A percentile compares a stretch with the other conserved stretches of the same genome.
phyloP scores from a whole-genome alignment of 305 asterid genomes.

The Fraxinus latifolia region DNA sequence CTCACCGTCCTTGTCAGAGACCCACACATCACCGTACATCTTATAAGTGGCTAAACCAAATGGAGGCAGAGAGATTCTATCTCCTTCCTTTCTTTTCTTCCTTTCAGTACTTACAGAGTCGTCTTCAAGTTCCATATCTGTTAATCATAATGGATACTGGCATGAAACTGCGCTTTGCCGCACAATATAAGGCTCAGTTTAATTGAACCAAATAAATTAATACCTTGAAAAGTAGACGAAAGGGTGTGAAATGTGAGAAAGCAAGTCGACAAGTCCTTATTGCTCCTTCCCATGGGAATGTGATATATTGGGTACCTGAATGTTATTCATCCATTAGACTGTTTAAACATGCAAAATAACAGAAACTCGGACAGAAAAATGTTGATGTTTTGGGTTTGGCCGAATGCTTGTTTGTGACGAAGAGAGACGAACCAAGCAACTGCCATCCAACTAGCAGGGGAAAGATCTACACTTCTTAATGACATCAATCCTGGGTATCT shows the following conservation, averaged over 20 bases:
- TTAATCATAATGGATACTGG: neutral
- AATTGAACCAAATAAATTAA: neutral
- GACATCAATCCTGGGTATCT: constrained; percentile 80
- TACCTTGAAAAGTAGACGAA: constrained; percentile 95
- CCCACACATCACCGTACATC: constrained; percentile 90
- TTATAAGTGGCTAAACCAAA: constrained; percentile 86
- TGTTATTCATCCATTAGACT: constrained; percentile 4
- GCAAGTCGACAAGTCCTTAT: constrained; percentile 83
- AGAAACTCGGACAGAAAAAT: neutral
- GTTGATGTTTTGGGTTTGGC: neutral
- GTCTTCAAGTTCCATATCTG: constrained; percentile 60
- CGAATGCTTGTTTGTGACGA: neutral
- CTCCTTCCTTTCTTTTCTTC: constrained; percentile 50
- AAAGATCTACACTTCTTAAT: constrained; percentile 87
- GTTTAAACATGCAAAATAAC: neutral
- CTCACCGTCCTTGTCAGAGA: constrained; percentile 53
- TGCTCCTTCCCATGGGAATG: constrained; percentile 83
- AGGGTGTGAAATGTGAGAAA: constrained; percentile 95
- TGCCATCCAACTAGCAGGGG: constrained; percentile 99
- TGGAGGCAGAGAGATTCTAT: constrained; percentile 61
- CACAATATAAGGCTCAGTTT: neutral
- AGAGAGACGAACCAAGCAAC: constrained; percentile 74
- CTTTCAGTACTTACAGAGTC: constrained; percentile 33
- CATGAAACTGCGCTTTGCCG: neutral
- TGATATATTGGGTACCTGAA: constrained; percentile 95